Conservation (phyloP, 78 protist genomes). For the Dictyostelium citrinum region DNA sequence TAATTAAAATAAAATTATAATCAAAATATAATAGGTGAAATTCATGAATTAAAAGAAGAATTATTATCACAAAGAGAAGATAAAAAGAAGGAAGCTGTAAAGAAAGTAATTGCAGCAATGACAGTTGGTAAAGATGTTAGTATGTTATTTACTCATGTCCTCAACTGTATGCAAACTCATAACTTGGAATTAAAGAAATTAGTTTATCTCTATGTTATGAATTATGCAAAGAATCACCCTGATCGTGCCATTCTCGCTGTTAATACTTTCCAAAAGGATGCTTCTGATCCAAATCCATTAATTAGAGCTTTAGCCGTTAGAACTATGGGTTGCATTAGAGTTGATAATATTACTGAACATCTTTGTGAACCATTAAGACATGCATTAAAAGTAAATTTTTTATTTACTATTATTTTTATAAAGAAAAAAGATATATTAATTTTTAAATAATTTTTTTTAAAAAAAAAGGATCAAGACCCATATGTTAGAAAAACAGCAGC, state of each 20-base stretch:
- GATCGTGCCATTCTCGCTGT: slow-evolving; percentile 99
- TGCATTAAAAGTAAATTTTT: slow-evolving; percentile 79
- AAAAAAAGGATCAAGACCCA: slow-evolving; percentile 92
- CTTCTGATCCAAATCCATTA: slow-evolving; percentile 95
- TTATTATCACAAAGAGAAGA: slow-evolving; percentile 78
- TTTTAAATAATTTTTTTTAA: background rate
- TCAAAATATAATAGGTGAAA: slow-evolving; percentile 85
- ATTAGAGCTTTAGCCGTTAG: slow-evolving; percentile 99
- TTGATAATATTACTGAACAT: slow-evolving; percentile 95
- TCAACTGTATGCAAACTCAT: slow-evolving; percentile 95
- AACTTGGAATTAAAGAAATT: slow-evolving; percentile 98
- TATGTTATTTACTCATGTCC: slow-evolving; percentile 91
- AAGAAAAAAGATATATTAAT: too few species aligned
- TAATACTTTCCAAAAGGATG: slow-evolving; percentile 97
- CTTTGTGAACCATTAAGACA: slow-evolving; percentile 94
- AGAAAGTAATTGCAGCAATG: slow-evolving; percentile 99
- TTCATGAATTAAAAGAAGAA: slow-evolving; percentile 83
- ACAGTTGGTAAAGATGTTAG: slow-evolving; percentile 99
- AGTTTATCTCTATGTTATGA: slow-evolving; percentile 98
- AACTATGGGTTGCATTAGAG: slow-evolving; percentile 99
- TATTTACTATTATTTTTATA: slow-evolving; percentile 6
- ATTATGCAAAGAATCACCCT: slow-evolving; percentile 98
- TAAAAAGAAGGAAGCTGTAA: slow-evolving; percentile 95
- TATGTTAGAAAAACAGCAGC: slow-evolving; percentile 99
- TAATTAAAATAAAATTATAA: background rate